phyloP scores from a whole-genome alignment of 1,284 basidiomycete species.

The Microbotryum violaceum region DNA sequence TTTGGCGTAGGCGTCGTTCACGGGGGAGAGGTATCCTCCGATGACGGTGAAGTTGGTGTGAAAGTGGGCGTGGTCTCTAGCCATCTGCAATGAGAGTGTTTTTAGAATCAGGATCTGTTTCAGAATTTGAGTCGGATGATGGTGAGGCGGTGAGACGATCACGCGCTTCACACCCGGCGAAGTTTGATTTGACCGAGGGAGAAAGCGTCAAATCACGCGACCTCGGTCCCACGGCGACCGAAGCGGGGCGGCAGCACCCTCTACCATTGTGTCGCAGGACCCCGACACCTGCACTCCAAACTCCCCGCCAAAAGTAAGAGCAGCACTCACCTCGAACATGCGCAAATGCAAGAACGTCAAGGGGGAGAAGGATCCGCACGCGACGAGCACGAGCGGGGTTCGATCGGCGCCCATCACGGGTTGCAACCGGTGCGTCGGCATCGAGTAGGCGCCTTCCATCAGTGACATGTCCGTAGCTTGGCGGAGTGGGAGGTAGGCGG shows the following conservation, averaged over 20 bases:
- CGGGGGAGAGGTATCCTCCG: slow-evolving; percentile 37
- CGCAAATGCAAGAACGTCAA: slow-evolving; percentile 39
- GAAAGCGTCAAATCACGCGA: background rate
- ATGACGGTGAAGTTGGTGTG: slow-evolving; percentile 35
- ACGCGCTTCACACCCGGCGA: too few relatives aligned
- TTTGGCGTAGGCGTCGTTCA: slow-evolving; percentile 39
- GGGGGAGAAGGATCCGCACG: slow-evolving; percentile 37
- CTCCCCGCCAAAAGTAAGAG: background rate
- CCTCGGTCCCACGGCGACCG: background rate
- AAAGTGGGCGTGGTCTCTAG: slow-evolving; percentile 33
- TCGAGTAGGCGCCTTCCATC: slow-evolving; percentile 26
- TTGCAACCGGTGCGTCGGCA: slow-evolving; percentile 23
- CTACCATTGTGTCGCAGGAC: too few relatives aligned
- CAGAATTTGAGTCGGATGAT: too few relatives aligned
- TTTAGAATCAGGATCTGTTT: background rate
- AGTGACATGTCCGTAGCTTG: background rate
- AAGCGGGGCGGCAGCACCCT: too few relatives aligned
- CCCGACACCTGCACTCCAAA: too few relatives aligned
- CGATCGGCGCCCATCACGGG: slow-evolving; percentile 26
- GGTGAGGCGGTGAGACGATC: too few relatives aligned
- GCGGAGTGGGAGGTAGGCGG: background rate
- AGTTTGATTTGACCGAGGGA: background rate
- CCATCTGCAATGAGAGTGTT: slow-evolving; percentile 16
- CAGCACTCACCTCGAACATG: slow-evolving; percentile 36
- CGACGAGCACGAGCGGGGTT: slow-evolving; percentile 38